A percentile compares a stretch with the other conserved stretches of the same genome.
These are phyloP conservation scores for Xylariomycetidae sp. DNA, from an alignment of 2,329 filamentous ascomycete genomes.

Conservation along the genomic window DNA sequence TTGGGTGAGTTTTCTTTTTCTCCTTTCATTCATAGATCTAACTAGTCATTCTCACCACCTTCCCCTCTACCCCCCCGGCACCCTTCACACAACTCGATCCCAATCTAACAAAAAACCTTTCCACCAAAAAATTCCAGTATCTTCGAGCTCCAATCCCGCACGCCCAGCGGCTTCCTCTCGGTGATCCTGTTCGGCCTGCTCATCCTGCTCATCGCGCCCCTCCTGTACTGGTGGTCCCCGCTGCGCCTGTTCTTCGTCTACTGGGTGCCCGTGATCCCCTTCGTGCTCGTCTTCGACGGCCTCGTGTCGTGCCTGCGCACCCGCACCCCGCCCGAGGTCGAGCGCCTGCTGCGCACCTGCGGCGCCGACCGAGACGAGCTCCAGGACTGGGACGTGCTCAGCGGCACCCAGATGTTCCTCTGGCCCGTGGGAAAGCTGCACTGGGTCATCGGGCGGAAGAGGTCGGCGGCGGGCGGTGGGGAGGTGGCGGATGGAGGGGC, in stretches of 20 bases:
- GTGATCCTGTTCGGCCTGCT: conserved; percentile 1
- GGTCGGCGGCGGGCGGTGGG: no score
- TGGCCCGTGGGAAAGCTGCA: conserved; percentile 47
- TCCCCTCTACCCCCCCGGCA: neutral
- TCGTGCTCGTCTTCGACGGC: conserved; percentile 66
- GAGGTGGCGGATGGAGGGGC: no score
- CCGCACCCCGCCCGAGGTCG: conserved; percentile 61
- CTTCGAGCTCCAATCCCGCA: conserved; percentile 69
- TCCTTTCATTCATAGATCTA: no score
- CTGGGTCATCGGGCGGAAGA: conserved; percentile 48
- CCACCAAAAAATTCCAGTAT: no score
- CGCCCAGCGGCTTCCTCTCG: conserved; percentile 48
- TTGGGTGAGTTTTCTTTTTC: conserved; percentile 40
- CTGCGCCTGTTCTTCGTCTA: conserved; percentile 62
- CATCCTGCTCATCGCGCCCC: conserved; percentile 46
- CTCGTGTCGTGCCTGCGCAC: conserved; percentile 63
- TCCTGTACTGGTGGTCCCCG: conserved; percentile 48
- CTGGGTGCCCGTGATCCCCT: conserved; percentile 60
- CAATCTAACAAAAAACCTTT: no score
- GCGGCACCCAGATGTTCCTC: conserved; percentile 42
- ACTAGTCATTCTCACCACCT: no score
- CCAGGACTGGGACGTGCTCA: conserved; percentile 43
- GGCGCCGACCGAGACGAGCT: conserved; percentile 34
- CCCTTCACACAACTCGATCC: no score
- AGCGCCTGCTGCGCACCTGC: conserved; percentile 51